Base-by-base conservation (phyloP, 148 eudicot species). In the Rhododendron henanense region DNA sequence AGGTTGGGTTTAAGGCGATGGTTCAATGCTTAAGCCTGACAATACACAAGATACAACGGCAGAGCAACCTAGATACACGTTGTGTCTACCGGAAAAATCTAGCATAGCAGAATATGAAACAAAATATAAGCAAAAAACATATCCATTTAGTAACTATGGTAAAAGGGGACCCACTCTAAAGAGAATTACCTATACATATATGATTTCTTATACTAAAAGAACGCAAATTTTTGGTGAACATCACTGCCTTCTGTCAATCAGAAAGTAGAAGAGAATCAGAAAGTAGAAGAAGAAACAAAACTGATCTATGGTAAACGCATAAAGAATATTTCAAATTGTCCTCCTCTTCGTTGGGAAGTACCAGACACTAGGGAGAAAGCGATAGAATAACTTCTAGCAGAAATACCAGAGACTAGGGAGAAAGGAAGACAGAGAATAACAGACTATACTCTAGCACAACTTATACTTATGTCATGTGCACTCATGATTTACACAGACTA, bases 1-100 rank as follows among this genome's bases (percentile, higher is more conserved):
- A 45, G 19, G 55, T 67, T 50, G 67, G 53, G 14, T 77, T 79
- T 14, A 18, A 31, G 53, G 53, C n/a, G 31, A 86, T 71, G 51
- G 19, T 86, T 81, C 71, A 86, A 65, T 18, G 80, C 23, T 53
- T 86, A 44, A 85, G 47, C 79, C 48, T 81, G 73, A 61, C 28
- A 4, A 37, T 16, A 41, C 61, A 81, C 69, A 35, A 57, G 65
- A 81, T 9, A 39, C 65, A 63, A 63, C 1, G 6, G 53, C 53
- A 21, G 14, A 81, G 73, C 8, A 51, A 35, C 69, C 39, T 16
- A 35, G 28, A 13, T 51, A 55, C 73, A 81, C 18, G 16, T 16
- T 7, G n/a, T 21, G 16, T 21, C 48, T 55, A 18, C 44, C 67
- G 18, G 7, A 35, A 37, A 37, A 59, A 33, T 21, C 23, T 35